Base-by-base conservation (phyloP, 208 protist genomes). In the Trypanosomatidae sp. region DNA sequence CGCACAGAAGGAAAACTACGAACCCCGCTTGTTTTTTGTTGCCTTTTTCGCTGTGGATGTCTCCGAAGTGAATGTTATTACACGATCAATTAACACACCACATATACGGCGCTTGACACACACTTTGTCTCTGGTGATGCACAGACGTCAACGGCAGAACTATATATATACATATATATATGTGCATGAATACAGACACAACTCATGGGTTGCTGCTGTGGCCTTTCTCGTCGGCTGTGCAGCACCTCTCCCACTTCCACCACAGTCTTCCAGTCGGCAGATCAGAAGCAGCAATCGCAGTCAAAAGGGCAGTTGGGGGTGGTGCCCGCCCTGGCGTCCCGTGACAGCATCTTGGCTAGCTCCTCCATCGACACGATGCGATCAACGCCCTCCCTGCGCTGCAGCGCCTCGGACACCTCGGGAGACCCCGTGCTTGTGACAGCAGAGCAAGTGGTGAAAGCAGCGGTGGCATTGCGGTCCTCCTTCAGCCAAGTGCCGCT, bases 291-390 rank as follows among this genome's bases (percentile, higher is more conserved):
- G 70, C 92, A 97, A 65, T 97, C 91, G 58, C 92, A 97, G 82
- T 95, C 92, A 76, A 97, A 97, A 6, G 92, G 92, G 75, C 92
- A 97, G 75, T 97, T 95, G 7, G 91, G 84, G 28, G 92, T 97
- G 19, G 90, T 91, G 22, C 92, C 92, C 3, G 92, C 92, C 30
- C 83, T 78, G 1, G 90, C 71, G 60, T 87, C 93, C 25, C 78
- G 76, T 0, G 92, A 97, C 1, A 93, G 81, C 71, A 97, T 92
- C 62, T 84, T 91, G 33, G 84, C 74, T n/a, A 97, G 77, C 80
- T 94, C 84, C 36, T 83, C 79, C 52, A 93, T 79, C 7, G 80
- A 88, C 2, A 97, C 76, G 62, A 97, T 94, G 52, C 92, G 91
- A 71, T 90, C 66, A 8, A 97, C 92, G 0, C 91, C 91, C 71